These are phyloP conservation scores for Phytophthora vignae DNA, from an alignment of 352 stramenopile species.

Conservation along the genomic window DNA sequence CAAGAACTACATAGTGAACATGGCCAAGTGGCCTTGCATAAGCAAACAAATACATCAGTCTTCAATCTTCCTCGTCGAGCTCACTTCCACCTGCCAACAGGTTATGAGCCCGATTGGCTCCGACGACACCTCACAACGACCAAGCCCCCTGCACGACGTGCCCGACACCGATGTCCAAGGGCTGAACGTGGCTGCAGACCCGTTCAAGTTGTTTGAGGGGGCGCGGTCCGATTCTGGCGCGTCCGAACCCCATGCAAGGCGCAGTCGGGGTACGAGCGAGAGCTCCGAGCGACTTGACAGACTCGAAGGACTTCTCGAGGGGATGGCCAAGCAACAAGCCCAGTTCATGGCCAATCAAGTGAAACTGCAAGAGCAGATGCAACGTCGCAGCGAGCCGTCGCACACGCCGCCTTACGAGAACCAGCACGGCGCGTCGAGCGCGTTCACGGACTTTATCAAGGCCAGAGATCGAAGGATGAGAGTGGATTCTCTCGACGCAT, in stretches of 20 bases:
- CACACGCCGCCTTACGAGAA: not conserved
- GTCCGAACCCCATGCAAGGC: not conserved
- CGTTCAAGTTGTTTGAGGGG: not conserved
- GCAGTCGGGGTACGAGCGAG: not conserved
- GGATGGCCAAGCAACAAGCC: conserved; percentile 6
- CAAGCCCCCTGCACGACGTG: not conserved
- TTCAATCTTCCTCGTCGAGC: too few relatives aligned
- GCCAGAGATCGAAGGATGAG: not conserved
- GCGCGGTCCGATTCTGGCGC: not conserved
- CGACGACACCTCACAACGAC: conserved; percentile 1
- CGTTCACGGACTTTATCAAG: conserved; percentile 12
- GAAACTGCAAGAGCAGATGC: conserved; percentile 2
- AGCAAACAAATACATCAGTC: too few relatives aligned
- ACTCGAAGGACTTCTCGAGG: conserved; percentile 8
- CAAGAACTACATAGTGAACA: too few relatives aligned
- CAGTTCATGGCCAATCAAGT: conserved; percentile 4
- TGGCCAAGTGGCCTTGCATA: too few relatives aligned
- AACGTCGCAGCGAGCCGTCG: not conserved
- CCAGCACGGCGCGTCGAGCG: not conserved
- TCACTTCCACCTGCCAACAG: not conserved
- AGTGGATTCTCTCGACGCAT: conserved; percentile 1
- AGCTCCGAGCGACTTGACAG: conserved; percentile 1
- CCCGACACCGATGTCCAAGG: conserved; percentile 3
- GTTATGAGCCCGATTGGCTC: conserved; percentile 10
- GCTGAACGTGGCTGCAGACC: not conserved